These are phyloP conservation scores for Ogataea philodendri DNA, from an alignment of 805 yeast species.

Conservation along the genomic window DNA sequence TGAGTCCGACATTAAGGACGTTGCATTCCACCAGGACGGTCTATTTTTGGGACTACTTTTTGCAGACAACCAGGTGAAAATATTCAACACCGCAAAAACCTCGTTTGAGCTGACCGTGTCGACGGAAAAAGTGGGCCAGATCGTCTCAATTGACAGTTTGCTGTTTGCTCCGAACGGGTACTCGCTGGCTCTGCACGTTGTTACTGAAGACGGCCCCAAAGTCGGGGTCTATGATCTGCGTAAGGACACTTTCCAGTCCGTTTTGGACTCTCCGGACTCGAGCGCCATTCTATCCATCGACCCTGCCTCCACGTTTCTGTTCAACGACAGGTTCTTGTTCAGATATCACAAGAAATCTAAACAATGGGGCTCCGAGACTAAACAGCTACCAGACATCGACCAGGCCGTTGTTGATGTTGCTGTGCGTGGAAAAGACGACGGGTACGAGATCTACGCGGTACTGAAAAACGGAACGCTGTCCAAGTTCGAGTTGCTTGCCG, in stretches of 20 bases:
- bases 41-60: conserved; percentile 37
- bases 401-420: neutral
- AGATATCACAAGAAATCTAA: conserved; percentile 25
- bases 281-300: conserved; percentile 16
- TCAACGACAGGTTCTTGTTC: conserved; percentile 14
- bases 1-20: conserved; percentile 6
- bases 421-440: neutral
- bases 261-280: conserved; percentile 1
- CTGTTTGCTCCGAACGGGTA: conserved; percentile 64
- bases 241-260: conserved; percentile 16
- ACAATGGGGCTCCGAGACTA: conserved; percentile 17
- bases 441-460: conserved; percentile 2
- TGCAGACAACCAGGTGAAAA: conserved; percentile 33
- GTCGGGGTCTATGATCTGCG: conserved; percentile 27
- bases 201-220: conserved; percentile 11
- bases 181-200: conserved; percentile 39
- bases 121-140: conserved; percentile 4
- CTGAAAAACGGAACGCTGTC: conserved; percentile 2
- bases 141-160: conserved; percentile 33
- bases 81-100: conserved; percentile 42
- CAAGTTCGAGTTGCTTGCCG: neutral
- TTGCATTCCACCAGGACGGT: conserved; percentile 39
- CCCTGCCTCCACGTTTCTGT: conserved; percentile 17
- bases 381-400: conserved; percentile 1
- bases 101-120: conserved; percentile 35